phyloP scores from a whole-genome alignment of 495 filamentous ascomycete species.

The Annulohypoxylon nitens region DNA sequence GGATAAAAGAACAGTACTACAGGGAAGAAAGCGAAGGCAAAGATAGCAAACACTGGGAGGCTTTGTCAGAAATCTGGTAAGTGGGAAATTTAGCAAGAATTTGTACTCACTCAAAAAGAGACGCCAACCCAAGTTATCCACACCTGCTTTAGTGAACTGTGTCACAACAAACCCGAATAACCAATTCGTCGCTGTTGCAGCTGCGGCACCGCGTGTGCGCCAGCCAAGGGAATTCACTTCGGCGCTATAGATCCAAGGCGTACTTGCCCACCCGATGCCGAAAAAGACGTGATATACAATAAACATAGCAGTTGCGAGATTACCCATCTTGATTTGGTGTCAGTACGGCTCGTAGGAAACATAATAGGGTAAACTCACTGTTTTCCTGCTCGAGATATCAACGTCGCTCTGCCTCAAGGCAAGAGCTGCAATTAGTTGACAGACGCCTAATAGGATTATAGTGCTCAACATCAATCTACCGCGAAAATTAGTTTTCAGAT shows the following conservation, averaged over 20 bases:
- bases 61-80: conserved; percentile 4
- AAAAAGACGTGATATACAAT: conserved; percentile 53
- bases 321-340: conserved; percentile 40
- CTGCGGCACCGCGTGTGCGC: conserved; percentile 56
- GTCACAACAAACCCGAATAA: conserved; percentile 53
- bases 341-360: background rate
- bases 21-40: conserved; percentile 49
- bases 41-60: conserved; percentile 47
- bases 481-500: conserved; percentile 2
- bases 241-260: conserved; percentile 54
- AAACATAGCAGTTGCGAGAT: conserved; percentile 51
- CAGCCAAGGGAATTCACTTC: conserved; percentile 56
- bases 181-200: conserved; percentile 58
- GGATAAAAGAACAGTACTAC: conserved; percentile 52
- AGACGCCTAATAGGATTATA: conserved; percentile 38
- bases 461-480: conserved; percentile 48
- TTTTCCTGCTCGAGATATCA: conserved; percentile 35
- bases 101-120: conserved; percentile 51
- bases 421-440: conserved; percentile 52
- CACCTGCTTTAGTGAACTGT: conserved; percentile 54
- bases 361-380: conserved; percentile 22
- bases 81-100: no score
- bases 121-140: conserved; percentile 49
- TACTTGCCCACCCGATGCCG: conserved; percentile 46
- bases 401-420: conserved; percentile 40